Percentiles rank a stretch among this genome's conserved stretches.
phyloP scores from a whole-genome alignment of 2,329 filamentous ascomycete species.

The Endoconidiophora polonica region DNA sequence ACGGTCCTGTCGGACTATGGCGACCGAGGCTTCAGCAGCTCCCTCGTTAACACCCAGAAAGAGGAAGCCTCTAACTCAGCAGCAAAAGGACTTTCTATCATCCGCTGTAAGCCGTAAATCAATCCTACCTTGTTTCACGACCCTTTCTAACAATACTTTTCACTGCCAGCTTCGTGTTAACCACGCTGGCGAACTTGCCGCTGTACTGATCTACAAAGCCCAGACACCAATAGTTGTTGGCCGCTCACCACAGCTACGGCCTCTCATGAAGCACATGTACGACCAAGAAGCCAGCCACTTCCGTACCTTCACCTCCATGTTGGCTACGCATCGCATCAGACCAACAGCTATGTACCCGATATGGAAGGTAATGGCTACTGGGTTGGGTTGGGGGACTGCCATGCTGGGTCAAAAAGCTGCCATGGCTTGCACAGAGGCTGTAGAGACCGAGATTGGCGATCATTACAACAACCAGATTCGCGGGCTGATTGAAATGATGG shows the following conservation, averaged over 20 bases:
- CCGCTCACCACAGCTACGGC: constrained; percentile 71
- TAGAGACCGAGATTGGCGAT: constrained; percentile 91
- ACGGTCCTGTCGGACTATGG: neutral
- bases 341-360: constrained; percentile 85
- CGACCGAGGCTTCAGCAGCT: constrained; percentile 15
- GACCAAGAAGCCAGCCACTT: constrained; percentile 88
- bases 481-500: constrained; percentile 63
- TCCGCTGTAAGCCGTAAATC: constrained; percentile 38
- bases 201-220: constrained; percentile 80
- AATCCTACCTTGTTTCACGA: neutral
- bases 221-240: constrained; percentile 70
- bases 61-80: constrained; percentile 44
- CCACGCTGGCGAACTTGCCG: constrained; percentile 93
- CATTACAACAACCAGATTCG: constrained; percentile 93
- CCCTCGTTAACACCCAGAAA: constrained; percentile 16
- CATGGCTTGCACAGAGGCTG: constrained; percentile 97
- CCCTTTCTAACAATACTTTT: neutral
- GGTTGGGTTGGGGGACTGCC: constrained; percentile 78
- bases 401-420: constrained; percentile 81
- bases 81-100: constrained; percentile 59
- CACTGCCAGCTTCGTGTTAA: constrained; percentile 64
- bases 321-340: constrained; percentile 74
- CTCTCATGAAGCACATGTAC: constrained; percentile 95
- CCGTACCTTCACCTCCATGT: constrained; percentile 63
- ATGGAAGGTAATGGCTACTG: constrained; percentile 66